Evolutionary conservation across 768 basidiomycete species (phyloP), one percentile per base, ranked within the genome.

Genomic region (Mycena vulgaris): DNA sequence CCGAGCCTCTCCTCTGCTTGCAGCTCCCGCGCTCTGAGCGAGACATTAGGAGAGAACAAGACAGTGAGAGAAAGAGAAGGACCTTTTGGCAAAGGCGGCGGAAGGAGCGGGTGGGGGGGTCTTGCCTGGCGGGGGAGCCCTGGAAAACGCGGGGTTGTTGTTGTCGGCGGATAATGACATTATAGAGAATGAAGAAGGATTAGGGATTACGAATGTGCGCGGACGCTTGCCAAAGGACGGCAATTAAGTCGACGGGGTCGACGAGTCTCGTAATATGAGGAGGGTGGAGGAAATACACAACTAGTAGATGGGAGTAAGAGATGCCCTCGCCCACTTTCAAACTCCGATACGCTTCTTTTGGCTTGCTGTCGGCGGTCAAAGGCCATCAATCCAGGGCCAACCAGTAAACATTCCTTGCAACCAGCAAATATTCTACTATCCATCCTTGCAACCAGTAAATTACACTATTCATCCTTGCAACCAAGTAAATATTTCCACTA

Each of bases 91-190:
- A 81, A 87, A 95, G 27, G 94, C 95, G 72, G 95, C 94, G 65
- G 95, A 96, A 64, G 95, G 95, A 19, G 94, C 95, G 62, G 95
- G 94, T 69, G 94, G 94, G 69, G 95, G 94, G 2, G 94, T 96
- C 83, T 95, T 96, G 71, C 95, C 95, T 78, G 93, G 92, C 68
- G 86, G 81, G 73, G 93, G 86, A 80, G 88, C 90, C 87, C 93
- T 91, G 19, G 53, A 33, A 76, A 92, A 88, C 89, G 92, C 94
- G 84, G 93, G 88, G 85, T 87, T 86, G 85, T 87, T 86, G 84
- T 89, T 92, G 89, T 94, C 93, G 80, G 88, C 89, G 81, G 94
- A 94, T 89, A 95, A 90, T 86, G 94, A 95, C 94, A 95, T 95
- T 93, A 92, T 92, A 93, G 82, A 79, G 86, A 83, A 81, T 84